These are phyloP conservation scores for Knoxia roxburghii DNA, from an alignment of 257 asterid genomes.

Conservation along the genomic window DNA sequence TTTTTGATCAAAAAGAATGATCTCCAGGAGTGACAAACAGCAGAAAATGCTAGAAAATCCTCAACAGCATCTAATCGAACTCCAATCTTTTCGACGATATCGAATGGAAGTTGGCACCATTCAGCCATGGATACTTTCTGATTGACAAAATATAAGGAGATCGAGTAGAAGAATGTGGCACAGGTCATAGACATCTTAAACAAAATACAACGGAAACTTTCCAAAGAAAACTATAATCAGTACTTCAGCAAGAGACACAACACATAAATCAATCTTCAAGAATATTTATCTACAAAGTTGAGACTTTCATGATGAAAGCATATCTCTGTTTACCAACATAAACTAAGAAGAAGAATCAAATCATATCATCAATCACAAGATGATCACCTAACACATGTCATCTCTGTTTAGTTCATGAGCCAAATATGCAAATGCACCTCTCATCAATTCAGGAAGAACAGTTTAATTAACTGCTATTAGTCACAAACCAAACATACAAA, in stretches of 20 bases:
- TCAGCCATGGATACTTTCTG: slow-evolving; percentile 16
- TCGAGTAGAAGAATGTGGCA: too few species aligned
- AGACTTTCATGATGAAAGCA: too few species aligned
- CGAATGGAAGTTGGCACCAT: slow-evolving; percentile 31
- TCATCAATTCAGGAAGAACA: too few species aligned
- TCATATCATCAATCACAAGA: too few species aligned
- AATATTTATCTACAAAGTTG: too few species aligned
- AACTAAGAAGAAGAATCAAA: too few species aligned
- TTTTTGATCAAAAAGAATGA: slow-evolving; percentile 25
- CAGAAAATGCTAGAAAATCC: slow-evolving; percentile 37
- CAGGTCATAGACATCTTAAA: not conserved
- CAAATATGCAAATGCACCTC: too few species aligned
- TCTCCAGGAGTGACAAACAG: slow-evolving; percentile 43
- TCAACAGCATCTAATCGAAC: slow-evolving; percentile 18
- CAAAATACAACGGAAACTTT: not conserved
- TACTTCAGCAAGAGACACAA: not conserved
- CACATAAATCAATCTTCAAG: not conserved
- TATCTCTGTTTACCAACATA: too few species aligned
- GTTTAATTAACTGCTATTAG: too few species aligned
- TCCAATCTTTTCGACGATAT: slow-evolving; percentile 18
- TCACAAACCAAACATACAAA: too few species aligned
- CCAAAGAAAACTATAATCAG: not conserved
- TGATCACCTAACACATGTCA: too few species aligned
- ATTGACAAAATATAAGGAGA: not conserved
- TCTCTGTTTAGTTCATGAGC: too few species aligned